These are phyloP conservation scores for Platanthera guangdongensis DNA, from an alignment of 106 monocot genomes.

Conservation along the genomic window DNA sequence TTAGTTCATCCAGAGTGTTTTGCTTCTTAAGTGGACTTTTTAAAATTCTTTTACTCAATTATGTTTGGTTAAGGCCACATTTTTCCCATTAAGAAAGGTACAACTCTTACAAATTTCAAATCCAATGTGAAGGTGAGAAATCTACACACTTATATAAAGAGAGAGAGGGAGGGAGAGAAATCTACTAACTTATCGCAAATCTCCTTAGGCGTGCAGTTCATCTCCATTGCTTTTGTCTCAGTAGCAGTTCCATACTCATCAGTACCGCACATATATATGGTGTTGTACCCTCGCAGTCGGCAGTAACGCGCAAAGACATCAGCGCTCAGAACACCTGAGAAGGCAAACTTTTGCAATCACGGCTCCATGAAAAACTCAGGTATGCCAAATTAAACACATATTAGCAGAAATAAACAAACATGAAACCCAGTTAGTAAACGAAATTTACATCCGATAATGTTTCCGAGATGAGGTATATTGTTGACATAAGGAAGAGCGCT, in stretches of 20 bases:
- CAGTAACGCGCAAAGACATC: slow-evolving; percentile 96
- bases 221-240: slow-evolving; percentile 93
- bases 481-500: slow-evolving; percentile 96
- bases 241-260: slow-evolving; percentile 97
- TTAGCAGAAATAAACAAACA: neutral
- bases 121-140: too few species aligned
- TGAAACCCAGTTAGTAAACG: neutral
- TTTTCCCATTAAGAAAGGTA: too few species aligned
- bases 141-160: neutral
- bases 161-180: neutral
- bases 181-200: slow-evolving; percentile 85
- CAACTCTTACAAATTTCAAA: too few species aligned
- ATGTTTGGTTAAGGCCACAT: too few species aligned
- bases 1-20: too few species aligned
- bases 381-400: neutral
- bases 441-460: slow-evolving; percentile 84
- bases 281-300: slow-evolving; percentile 71
- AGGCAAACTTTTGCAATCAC: neutral
- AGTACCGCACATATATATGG: slow-evolving; percentile 82
- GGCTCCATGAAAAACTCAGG: neutral
- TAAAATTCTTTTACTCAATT: too few species aligned
- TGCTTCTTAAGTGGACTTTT: too few species aligned
- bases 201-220: slow-evolving; percentile 92
- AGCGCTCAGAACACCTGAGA: slow-evolving; percentile 82
- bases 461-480: slow-evolving; percentile 93